Conservation (phyloP, 2,329 filamentous ascomycete species). For the Fusarium torreyae region DNA sequence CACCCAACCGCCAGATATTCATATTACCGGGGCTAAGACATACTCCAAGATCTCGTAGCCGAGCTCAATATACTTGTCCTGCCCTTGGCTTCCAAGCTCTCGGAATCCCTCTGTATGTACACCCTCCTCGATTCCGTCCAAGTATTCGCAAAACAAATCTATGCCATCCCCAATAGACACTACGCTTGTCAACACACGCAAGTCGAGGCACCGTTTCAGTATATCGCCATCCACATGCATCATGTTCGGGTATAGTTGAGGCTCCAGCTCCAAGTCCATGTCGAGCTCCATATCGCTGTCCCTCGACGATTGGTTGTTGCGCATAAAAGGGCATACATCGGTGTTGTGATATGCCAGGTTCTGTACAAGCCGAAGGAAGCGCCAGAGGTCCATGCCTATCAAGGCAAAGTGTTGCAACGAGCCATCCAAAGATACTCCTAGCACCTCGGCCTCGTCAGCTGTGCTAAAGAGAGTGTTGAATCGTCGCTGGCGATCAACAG, state of each 20-base stretch:
- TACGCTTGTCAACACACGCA: conserved; percentile 61
- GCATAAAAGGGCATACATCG: conserved; percentile 64
- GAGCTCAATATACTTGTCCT: conserved; percentile 60
- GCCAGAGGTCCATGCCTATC: conserved; percentile 74
- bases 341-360: conserved; percentile 71
- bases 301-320: conserved; percentile 16
- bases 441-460: conserved; percentile 64
- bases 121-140: conserved; percentile 66
- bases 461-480: conserved; percentile 63
- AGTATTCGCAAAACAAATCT: conserved; percentile 63
- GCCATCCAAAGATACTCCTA: conserved; percentile 80
- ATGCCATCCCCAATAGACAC: conserved; percentile 54
- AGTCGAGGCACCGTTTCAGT: conserved; percentile 68
- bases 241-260: conserved; percentile 59
- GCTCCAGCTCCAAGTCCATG: conserved; percentile 49
- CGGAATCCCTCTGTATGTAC: conserved; percentile 56
- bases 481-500: conserved; percentile 52
- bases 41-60: conserved; percentile 70
- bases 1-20: neutral
- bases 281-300: conserved; percentile 30
- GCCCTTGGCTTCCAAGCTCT: conserved; percentile 40
- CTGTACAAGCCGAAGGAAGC: conserved; percentile 80
- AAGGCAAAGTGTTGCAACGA: conserved; percentile 79
- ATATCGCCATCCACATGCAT: conserved; percentile 80
- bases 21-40: conserved; percentile 67